Evolutionary conservation across 495 filamentous ascomycete species (phyloP).

Genomic region (Bathelium albidoporum): DNA sequence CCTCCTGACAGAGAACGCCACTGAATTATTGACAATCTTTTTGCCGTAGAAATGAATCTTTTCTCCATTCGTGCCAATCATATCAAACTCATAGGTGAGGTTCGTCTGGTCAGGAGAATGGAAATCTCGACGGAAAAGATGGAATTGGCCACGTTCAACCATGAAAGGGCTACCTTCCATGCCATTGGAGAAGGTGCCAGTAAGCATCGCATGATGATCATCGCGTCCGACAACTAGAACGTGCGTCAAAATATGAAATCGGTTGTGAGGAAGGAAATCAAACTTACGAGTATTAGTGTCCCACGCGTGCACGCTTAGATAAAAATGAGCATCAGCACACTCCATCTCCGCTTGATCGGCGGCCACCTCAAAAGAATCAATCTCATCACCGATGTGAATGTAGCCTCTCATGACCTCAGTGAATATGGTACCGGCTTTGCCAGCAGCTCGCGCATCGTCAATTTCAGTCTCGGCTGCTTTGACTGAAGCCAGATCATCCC

Average conservation of each 20-base stretch:
- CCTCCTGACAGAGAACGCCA: conserved; percentile 41
- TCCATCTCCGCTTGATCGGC: conserved; percentile 41
- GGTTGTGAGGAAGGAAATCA: neutral
- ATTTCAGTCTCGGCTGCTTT: conserved; percentile 19
- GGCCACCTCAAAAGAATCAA: conserved; percentile 46
- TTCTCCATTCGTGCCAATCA: conserved; percentile 42
- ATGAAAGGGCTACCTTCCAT: conserved; percentile 49
- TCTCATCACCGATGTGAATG: conserved; percentile 42
- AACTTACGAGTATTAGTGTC: conserved; percentile 15
- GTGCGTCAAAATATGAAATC: neutral
- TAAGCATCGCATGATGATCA: conserved; percentile 45
- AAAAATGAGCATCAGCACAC: conserved; percentile 48
- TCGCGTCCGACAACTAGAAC: conserved; percentile 28
- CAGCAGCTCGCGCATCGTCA: conserved; percentile 17
- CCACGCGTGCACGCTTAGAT: conserved; percentile 48
- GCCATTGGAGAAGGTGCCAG: conserved; percentile 53
- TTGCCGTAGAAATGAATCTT: conserved; percentile 49
- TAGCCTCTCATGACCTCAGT: conserved; percentile 55
- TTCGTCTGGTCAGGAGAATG: conserved; percentile 47
- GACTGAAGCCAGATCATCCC: conserved; percentile 15
- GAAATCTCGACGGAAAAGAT: conserved; percentile 45
- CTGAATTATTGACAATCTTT: conserved; percentile 51
- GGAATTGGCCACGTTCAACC: conserved; percentile 48
- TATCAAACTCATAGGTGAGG: conserved; percentile 51
- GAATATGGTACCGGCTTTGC: conserved; percentile 44